phyloP scores from a whole-genome alignment of 805 yeast species.

The Nakazawaea molendinolei region DNA sequence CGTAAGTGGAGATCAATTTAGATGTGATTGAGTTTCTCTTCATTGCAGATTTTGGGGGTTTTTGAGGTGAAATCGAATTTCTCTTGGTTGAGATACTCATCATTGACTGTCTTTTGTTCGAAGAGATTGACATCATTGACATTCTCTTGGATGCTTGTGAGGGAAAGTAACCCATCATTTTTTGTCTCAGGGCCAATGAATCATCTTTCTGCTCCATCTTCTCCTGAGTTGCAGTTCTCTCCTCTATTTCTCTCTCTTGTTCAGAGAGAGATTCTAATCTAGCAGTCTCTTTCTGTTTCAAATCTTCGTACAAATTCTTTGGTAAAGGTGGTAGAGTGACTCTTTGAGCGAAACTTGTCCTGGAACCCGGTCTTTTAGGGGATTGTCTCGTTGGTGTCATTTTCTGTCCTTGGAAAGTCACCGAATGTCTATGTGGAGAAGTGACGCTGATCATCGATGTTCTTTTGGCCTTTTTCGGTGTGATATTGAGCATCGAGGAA shows the following conservation, averaged over 20 bases:
- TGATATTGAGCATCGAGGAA: slow-evolving; percentile 13
- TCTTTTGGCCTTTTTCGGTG: slow-evolving; percentile 23
- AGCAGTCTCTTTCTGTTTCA: neutral
- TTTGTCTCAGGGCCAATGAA: too few relatives aligned
- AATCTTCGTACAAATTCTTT: slow-evolving; percentile 13
- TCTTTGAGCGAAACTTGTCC: slow-evolving; percentile 11
- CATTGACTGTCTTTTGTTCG: slow-evolving; percentile 19
- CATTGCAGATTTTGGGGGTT: slow-evolving; percentile 21
- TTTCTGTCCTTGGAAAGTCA: slow-evolving; percentile 27
- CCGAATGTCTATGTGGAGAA: slow-evolving; percentile 36
- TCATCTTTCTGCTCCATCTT: slow-evolving; percentile 8
- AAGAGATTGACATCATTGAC: slow-evolving; percentile 14
- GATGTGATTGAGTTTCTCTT: slow-evolving; percentile 70
- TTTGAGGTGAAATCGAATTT: slow-evolving; percentile 14
- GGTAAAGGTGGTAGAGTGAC: slow-evolving; percentile 16
- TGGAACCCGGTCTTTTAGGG: slow-evolving; percentile 17
- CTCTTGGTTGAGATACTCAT: slow-evolving; percentile 12
- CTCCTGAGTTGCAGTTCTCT: neutral
- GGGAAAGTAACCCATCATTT: too few relatives aligned
- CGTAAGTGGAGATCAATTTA: slow-evolving; percentile 64
- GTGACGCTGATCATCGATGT: slow-evolving; percentile 32
- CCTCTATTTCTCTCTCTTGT: slow-evolving; percentile 4
- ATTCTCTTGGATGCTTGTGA: slow-evolving; percentile 10
- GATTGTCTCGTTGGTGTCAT: slow-evolving; percentile 18
- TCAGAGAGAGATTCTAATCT: slow-evolving; percentile 7